Evolutionary conservation across 768 basidiomycete genomes (phyloP).

Genomic region (Clitopilus passeckerianus): DNA sequence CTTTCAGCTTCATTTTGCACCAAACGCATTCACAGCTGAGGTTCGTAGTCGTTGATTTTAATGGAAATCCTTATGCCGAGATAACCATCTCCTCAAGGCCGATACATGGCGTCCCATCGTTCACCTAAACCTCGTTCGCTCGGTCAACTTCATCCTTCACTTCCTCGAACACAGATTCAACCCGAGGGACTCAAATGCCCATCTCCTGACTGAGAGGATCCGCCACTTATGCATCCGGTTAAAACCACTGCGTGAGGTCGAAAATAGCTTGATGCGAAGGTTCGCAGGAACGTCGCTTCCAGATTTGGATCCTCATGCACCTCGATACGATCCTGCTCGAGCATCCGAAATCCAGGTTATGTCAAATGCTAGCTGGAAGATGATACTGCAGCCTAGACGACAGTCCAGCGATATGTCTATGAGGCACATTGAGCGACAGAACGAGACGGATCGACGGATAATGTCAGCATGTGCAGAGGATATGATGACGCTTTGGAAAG

Average conservation of each 20-base stretch:
- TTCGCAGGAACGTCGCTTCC: constrained; percentile 27
- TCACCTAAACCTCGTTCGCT: constrained; percentile 62
- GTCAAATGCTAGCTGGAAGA: constrained; percentile 46
- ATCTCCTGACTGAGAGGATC: constrained; percentile 27
- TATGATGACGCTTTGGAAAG: constrained; percentile 50
- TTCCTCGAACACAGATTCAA: constrained; percentile 18
- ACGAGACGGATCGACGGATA: constrained; percentile 41
- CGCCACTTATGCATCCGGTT: constrained; percentile 45
- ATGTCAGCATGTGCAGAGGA: constrained; percentile 50
- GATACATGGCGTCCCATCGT: constrained; percentile 63
- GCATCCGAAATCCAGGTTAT: constrained; percentile 45
- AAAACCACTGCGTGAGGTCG: constrained; percentile 51
- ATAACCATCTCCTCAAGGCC: constrained; percentile 18
- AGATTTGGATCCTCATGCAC: background rate
- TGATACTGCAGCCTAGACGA: constrained; percentile 30
- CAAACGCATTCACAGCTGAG: constrained; percentile 53
- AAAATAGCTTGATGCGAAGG: constrained; percentile 39
- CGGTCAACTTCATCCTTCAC: constrained; percentile 34
- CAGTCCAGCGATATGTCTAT: constrained; percentile 8
- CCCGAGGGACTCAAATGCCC: constrained; percentile 15
- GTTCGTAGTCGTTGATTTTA: constrained; percentile 15
- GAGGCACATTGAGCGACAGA: constrained; percentile 11
- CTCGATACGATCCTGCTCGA: constrained; percentile 30
- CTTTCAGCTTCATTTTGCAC: constrained; percentile 58
- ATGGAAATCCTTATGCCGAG: background rate